phyloP scores from a whole-genome alignment of 345 rosid species.

The Hirschfeldia incana region DNA sequence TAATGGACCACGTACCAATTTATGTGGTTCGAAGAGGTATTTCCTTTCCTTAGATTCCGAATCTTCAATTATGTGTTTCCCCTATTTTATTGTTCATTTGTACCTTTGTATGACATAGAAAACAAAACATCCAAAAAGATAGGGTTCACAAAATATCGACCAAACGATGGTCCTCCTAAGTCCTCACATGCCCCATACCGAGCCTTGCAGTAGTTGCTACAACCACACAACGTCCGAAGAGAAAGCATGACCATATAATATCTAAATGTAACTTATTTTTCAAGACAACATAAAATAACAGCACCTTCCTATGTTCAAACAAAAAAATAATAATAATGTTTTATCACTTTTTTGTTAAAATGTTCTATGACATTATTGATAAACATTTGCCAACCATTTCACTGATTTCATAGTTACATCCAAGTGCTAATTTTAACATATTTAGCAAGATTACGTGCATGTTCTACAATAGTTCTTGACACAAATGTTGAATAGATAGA shows the following conservation, averaged over 20 bases:
- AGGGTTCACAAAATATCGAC: conserved; percentile 18
- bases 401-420: too few species aligned
- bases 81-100: neutral
- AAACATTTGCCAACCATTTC: neutral
- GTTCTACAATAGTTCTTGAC: too few species aligned
- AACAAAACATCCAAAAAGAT: neutral
- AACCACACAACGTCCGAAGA: conserved; percentile 15
- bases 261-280: neutral
- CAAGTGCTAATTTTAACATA: too few species aligned
- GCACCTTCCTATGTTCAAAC: neutral
- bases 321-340: neutral
- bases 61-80: conserved; percentile 16
- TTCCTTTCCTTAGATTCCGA: conserved; percentile 34
- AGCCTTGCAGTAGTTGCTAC: conserved; percentile 21
- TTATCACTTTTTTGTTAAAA: neutral
- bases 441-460: too few species aligned
- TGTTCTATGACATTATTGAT: neutral
- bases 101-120: neutral
- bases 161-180: conserved; percentile 24
- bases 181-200: neutral
- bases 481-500: too few species aligned
- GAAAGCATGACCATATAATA: neutral
- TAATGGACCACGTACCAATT: conserved; percentile 22
- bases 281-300: neutral
- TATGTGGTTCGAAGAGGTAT: conserved; percentile 18